These are phyloP conservation scores for Articulospora tetracladia DNA, from an alignment of 495 filamentous ascomycete genomes.

Conservation along the genomic window DNA sequence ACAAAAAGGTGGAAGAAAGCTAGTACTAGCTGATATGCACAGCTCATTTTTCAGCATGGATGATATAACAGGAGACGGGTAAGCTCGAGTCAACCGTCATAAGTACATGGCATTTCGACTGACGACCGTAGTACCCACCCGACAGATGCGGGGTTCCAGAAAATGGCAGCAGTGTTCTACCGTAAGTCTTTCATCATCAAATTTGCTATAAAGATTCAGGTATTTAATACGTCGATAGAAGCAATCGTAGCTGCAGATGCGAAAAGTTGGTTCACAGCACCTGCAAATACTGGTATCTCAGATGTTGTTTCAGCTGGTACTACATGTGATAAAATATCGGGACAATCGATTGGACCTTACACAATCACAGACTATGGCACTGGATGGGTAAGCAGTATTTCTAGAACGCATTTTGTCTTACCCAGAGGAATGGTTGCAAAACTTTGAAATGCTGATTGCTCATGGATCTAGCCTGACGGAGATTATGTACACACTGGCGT, in stretches of 20 bases:
- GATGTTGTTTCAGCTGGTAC: not conserved
- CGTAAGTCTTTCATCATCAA: not conserved
- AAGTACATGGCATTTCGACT: no score
- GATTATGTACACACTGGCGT: not conserved
- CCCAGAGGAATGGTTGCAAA: no score
- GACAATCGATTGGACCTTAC: not conserved
- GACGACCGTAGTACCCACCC: not conserved
- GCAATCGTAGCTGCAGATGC: no score
- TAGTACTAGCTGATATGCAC: not conserved
- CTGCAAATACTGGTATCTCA: not conserved
- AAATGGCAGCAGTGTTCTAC: conserved; percentile 2
- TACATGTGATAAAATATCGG: not conserved
- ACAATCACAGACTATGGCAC: no score
- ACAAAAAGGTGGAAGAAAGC: not conserved
- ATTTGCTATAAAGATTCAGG: no score
- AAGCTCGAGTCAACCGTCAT: no score
- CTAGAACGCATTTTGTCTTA: no score
- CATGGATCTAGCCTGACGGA: not conserved
- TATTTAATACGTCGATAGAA: no score
- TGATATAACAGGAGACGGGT: conserved; percentile 1
- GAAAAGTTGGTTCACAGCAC: not conserved
- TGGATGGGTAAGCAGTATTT: no score
- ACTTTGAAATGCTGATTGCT: no score
- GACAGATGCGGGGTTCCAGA: not conserved
- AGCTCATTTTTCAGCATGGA: not conserved